Evolutionary conservation across 2,329 filamentous ascomycete species (phyloP), one percentile per base, ranked within the genome.

Genomic region (Lomentospora prolificans): DNA sequence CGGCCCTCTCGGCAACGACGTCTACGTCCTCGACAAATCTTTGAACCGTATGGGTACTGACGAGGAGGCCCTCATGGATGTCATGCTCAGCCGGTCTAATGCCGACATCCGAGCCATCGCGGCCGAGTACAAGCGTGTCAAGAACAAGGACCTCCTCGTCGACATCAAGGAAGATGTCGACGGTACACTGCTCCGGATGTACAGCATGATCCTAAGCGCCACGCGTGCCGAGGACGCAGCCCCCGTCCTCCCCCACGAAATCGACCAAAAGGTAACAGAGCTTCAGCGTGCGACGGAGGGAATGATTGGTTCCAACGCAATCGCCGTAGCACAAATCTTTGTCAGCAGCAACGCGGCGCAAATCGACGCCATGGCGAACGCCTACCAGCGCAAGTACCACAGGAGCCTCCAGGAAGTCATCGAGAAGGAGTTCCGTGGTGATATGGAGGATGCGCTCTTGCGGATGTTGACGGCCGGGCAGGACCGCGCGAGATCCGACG

Each of bases 31-130:
- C 0, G 60, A 64, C 12, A 67, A 67, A 52, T 64, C 68, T 1
- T 59, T 71, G 1, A 60, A 65, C 1, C 55, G 67, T 0, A 60
- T 62, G 0, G 67, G 66, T 0, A 69, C 67, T 0, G 68, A 71
- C 30, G 65, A 70, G 46, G 64, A 66, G 22, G 65, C 67, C 3
- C 58, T 71, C 4, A 68, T 66, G 8, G 67, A 69, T 14, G 65
- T 70, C 3, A 62, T 71, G 0, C 57, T 70, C 1, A 65, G 65
- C 22, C 68, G 68, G 0, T 69, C 67, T 9, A 71, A 71, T 27
- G 67, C 68, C 2, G 68, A 71, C 39, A 62, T 70, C 1, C 61
- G 64, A 3, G 68, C 66, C 10, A 70, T 71, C 6, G 19, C 30
- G 1, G 58, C 61, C 3, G 65, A 68, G 57, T 71, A 69, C 30